Evolutionary conservation across 768 basidiomycete species (phyloP), one percentile per base, ranked within the genome.

Genomic region (Pulveroboletus ravenelii): DNA sequence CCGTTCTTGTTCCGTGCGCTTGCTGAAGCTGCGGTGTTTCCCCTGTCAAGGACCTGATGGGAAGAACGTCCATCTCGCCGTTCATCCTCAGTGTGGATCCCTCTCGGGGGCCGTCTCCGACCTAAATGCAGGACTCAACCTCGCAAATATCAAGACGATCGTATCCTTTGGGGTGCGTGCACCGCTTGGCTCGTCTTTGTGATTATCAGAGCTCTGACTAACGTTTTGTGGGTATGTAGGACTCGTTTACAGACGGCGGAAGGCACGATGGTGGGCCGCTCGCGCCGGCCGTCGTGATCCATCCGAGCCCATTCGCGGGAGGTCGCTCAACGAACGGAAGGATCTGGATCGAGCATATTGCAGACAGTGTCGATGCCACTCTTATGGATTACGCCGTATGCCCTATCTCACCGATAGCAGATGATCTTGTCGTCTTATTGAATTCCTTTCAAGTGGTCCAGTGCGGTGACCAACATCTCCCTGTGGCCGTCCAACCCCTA

Each of bases 381-480:
- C 52, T 80, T 30, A 75, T 72, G 62, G 77, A 78, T 57, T 81
- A 78, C 35, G 77, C 80, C 7, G 80, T 79, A 50, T 15, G 74
- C 55, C 31, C 10, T 6, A 27, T 48, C 15, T 35, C 3, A 10
- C 8, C 14, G 10, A 13, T 17, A 7, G 3, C 14, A n/a, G n/a
- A 23, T 10, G 8, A 29, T 2, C 3, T 38, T 4, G 5, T 31
- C 9, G 25, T 29, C 42, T 27, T 36, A 20, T 31, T 45, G 39
- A 57, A 8, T 15, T 3, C 18, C 23, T 42, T 23, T 10, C 23
- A 47, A 73, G 65, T 62, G 67, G 58, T 62, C 67, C 14, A 71
- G 74, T 8, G 77, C 78, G 5, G 74, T 74, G 13, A 75, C 77
- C 9, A 73, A 80, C 41, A 65, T 75, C 13, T 63, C 66, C 6